Base-by-base conservation (phyloP, 768 basidiomycete genomes). In the Lactifluus echinatus region DNA sequence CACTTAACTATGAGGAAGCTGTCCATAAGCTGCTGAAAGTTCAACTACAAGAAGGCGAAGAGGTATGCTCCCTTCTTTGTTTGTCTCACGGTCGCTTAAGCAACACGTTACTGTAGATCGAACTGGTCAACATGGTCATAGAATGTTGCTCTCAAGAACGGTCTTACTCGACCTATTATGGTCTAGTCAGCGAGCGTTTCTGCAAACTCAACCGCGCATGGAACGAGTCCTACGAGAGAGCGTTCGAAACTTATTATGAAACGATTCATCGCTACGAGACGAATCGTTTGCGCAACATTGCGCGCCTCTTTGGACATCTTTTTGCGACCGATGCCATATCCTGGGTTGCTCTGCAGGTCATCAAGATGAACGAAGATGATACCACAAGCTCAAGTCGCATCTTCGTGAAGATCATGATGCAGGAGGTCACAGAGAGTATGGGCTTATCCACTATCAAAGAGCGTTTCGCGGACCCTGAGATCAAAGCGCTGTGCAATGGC, bases 141-240 rank as follows among this genome's bases (percentile, higher is more conserved):
- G 95, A 98, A 67, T 99, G 96, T 87, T 98, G 96, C 70, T 98
- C 96, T 2, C 96, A 99, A 75, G 96, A 98, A 70, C 88, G 96
- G 14, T 93, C 95, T 1, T 99, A 97, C 71, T 92, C 90, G 2
- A 89, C 80, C n/a, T 98, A 96, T 77, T 99, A 94, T 66, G 96
- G 96, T 12, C 83, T 98, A 21, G 79, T 96, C 61, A 93, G 93
- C 53, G 96, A 99, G 70, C 88, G 96, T 21, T 93, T 99, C 74
- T 87, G 89, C 74, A 94, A 96, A 73, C 79, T 98, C 67, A 95
- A 96, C 72, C 87, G 92, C 21, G 79, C 91, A 17, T 99, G 95
- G 94, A 89, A 87, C 57, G 91, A 93, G 43, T 79, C 77, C 62
- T 88, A 90, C 69, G 93, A 99, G 70, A 72, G 82, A 55, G 89